Conservation (phyloP, 1,284 basidiomycete genomes). For the Blastosporella zonata region DNA sequence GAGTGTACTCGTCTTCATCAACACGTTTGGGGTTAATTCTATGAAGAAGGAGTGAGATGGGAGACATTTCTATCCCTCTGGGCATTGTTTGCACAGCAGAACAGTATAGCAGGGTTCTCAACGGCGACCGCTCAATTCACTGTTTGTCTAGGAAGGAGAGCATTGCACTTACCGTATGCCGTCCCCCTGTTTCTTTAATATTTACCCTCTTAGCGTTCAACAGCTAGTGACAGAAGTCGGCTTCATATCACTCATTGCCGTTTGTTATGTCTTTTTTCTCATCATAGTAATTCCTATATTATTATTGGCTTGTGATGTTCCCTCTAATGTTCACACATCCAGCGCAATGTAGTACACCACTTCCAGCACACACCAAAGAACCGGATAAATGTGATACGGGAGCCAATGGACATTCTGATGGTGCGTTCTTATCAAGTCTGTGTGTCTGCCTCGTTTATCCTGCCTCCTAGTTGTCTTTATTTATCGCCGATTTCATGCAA, state of each 20-base stretch:
- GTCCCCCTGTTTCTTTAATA: background rate
- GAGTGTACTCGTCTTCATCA: too few species aligned
- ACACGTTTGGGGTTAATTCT: too few species aligned
- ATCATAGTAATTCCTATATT: slow-evolving; percentile 22
- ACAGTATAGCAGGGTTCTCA: slow-evolving; percentile 10
- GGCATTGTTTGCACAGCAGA: slow-evolving; percentile 16
- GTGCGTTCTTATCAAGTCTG: slow-evolving; percentile 17
- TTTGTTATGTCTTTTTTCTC: slow-evolving; percentile 24
- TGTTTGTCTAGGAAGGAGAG: slow-evolving; percentile 28
- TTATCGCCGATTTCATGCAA: slow-evolving; percentile 34
- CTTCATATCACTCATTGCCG: slow-evolving; percentile 27
- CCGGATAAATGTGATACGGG: slow-evolving; percentile 28
- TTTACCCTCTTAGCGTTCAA: background rate
- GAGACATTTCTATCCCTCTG: background rate
- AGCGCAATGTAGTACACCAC: slow-evolving; percentile 29
- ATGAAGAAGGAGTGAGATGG: background rate
- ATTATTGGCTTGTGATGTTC: background rate
- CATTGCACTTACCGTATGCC: slow-evolving; percentile 28
- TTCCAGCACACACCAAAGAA: slow-evolving; percentile 21
- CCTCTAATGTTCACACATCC: background rate
- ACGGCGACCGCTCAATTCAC: slow-evolving; percentile 12
- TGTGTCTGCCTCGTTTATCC: slow-evolving; percentile 1
- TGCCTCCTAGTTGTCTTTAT: slow-evolving; percentile 31
- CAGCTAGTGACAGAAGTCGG: slow-evolving; percentile 27
- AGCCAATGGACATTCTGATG: slow-evolving; percentile 36